phyloP scores from a whole-genome alignment of 441 rosid species.

The Arabidopsis hybrid region DNA sequence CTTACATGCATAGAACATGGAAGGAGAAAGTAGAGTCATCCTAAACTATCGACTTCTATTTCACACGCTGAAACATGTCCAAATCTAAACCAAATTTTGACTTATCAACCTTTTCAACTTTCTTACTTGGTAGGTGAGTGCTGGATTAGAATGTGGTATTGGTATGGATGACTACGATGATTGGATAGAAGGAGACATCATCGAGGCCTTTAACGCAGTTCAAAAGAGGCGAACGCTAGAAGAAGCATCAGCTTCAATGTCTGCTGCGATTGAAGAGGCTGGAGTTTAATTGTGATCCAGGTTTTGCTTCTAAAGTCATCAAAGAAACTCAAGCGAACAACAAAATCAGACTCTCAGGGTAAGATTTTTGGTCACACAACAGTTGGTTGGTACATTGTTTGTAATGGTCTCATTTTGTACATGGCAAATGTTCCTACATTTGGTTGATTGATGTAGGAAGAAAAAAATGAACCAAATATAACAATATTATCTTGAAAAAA shows the following conservation, averaged over 20 bases:
- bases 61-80: slow-evolving; percentile 16
- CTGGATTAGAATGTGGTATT: slow-evolving; percentile 93
- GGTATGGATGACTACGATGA: slow-evolving; percentile 69
- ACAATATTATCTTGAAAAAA: slow-evolving; percentile 18
- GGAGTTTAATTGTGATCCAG: slow-evolving; percentile 52
- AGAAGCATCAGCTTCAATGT: slow-evolving; percentile 96
- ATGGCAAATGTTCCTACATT: slow-evolving; percentile 40
- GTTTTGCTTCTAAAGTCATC: slow-evolving; percentile 24
- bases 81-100: slow-evolving; percentile 7
- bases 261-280: slow-evolving; percentile 77
- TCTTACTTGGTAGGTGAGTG: slow-evolving; percentile 60
- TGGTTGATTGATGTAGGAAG: slow-evolving; percentile 37
- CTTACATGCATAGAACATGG: not conserved
- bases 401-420: slow-evolving; percentile 43
- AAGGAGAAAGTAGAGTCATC: no score
- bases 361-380: slow-evolving; percentile 22
- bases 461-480: slow-evolving; percentile 17
- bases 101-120: not conserved
- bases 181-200: slow-evolving; percentile 83
- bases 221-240: slow-evolving; percentile 89
- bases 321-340: slow-evolving; percentile 36
- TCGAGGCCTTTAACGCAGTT: slow-evolving; percentile 75
- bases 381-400: slow-evolving; percentile 36
- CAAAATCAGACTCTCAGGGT: slow-evolving; percentile 20
- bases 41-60: slow-evolving; percentile 43